Evolutionary conservation across 2,329 filamentous ascomycete species (phyloP).

Genomic region (Dothiorella sarmentorum): DNA sequence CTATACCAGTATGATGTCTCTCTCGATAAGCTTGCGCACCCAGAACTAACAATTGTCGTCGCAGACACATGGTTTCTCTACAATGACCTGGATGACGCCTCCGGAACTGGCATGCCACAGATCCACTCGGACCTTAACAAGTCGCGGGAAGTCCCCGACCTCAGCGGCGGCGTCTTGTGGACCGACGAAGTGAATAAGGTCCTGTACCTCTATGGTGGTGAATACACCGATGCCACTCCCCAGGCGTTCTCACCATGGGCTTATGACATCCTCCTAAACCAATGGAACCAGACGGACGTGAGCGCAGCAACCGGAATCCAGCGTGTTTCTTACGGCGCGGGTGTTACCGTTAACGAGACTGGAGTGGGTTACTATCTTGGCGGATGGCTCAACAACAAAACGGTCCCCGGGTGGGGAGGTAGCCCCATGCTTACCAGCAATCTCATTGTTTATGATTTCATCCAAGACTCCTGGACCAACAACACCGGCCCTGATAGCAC

Average conservation of each 20-base stretch:
- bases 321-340: slow-evolving; percentile 56
- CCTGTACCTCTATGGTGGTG: slow-evolving; percentile 62
- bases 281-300: slow-evolving; percentile 51
- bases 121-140: slow-evolving; percentile 59
- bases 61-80: slow-evolving; percentile 55
- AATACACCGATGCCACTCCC: slow-evolving; percentile 45
- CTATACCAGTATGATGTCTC: slow-evolving; percentile 51
- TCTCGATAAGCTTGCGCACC: background rate
- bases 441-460: slow-evolving; percentile 58
- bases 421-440: slow-evolving; percentile 48
- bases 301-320: slow-evolving; percentile 39
- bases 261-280: slow-evolving; percentile 56
- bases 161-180: slow-evolving; percentile 54
- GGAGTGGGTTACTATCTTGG: slow-evolving; percentile 62
- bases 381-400: slow-evolving; percentile 58
- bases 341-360: slow-evolving; percentile 51
- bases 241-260: slow-evolving; percentile 51
- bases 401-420: slow-evolving; percentile 51
- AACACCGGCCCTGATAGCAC: slow-evolving; percentile 52
- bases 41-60: background rate
- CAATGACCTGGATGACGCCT: slow-evolving; percentile 52
- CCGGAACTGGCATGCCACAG: slow-evolving; percentile 46
- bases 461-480: slow-evolving; percentile 51
- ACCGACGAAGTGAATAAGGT: slow-evolving; percentile 60
- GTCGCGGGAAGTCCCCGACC: slow-evolving; percentile 53